Conservation (phyloP, 257 asterid genomes). For the Mitragyna speciosa region DNA sequence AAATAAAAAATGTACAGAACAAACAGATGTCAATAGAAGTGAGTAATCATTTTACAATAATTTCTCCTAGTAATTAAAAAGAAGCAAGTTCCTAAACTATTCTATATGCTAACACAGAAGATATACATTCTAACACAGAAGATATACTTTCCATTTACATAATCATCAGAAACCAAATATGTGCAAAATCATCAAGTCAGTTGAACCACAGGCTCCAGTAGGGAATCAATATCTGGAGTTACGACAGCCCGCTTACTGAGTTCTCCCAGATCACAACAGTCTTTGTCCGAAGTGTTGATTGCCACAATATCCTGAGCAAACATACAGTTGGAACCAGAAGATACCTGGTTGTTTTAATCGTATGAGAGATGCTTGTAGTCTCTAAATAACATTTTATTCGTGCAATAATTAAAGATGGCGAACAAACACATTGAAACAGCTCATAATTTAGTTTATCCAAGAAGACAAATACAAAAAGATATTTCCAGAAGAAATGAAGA, state of each 20-base stretch:
- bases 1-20: neutral
- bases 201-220: slow-evolving; percentile 25
- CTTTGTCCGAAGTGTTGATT: slow-evolving; percentile 34
- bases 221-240: slow-evolving; percentile 51
- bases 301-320: slow-evolving; percentile 49
- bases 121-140: neutral
- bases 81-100: neutral
- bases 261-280: slow-evolving; percentile 49
- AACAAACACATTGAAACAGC: neutral
- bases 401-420: neutral
- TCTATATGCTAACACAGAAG: neutral
- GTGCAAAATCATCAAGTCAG: neutral
- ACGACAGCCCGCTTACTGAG: slow-evolving; percentile 42
- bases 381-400: neutral
- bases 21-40: neutral
- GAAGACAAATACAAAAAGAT: neutral
- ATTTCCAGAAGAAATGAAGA: neutral
- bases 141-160: neutral
- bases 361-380: slow-evolving; percentile 15
- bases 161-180: neutral
- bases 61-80: neutral
- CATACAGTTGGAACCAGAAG: slow-evolving; percentile 40
- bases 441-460: neutral
- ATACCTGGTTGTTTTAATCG: slow-evolving; percentile 47
- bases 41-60: neutral